Conservation (phyloP, 352 stramenopile species). For the Thalassiosira hispida region DNA sequence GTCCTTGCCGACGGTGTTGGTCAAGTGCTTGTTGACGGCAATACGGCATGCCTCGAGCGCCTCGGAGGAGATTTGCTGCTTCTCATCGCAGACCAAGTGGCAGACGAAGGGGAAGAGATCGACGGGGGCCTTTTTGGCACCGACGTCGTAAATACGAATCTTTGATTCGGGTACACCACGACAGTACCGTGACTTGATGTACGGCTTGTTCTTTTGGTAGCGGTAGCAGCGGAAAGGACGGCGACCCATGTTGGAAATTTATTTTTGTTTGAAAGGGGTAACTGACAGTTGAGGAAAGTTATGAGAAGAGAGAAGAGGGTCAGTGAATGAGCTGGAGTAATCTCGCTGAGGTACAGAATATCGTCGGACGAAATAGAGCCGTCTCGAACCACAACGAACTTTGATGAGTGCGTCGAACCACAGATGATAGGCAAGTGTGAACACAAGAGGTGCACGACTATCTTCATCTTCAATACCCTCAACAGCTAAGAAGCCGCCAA, state of each 20-base stretch:
- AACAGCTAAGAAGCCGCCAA: too few species aligned
- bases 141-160: conserved; percentile 99
- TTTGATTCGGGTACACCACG: conserved; percentile 97
- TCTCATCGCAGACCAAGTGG: conserved; percentile 93
- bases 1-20: conserved; percentile 98
- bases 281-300: neutral
- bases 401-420: too few species aligned
- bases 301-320: neutral
- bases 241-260: conserved; percentile 81
- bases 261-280: neutral
- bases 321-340: neutral
- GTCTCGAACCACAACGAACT: too few species aligned
- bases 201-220: conserved; percentile 99
- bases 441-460: too few species aligned
- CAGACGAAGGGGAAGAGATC: conserved; percentile 98
- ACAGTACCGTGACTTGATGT: conserved; percentile 99
- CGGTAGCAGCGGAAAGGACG: conserved; percentile 98
- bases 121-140: conserved; percentile 97
- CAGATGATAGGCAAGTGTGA: too few species aligned
- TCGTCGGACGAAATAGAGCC: too few species aligned
- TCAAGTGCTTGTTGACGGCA: conserved; percentile 98
- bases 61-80: conserved; percentile 95
- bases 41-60: conserved; percentile 98
- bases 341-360: too few species aligned
- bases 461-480: too few species aligned